Evolutionary conservation across 1,284 basidiomycete species (phyloP), one percentile per base, ranked within the genome.

Genomic region (Ustilago tritici): DNA sequence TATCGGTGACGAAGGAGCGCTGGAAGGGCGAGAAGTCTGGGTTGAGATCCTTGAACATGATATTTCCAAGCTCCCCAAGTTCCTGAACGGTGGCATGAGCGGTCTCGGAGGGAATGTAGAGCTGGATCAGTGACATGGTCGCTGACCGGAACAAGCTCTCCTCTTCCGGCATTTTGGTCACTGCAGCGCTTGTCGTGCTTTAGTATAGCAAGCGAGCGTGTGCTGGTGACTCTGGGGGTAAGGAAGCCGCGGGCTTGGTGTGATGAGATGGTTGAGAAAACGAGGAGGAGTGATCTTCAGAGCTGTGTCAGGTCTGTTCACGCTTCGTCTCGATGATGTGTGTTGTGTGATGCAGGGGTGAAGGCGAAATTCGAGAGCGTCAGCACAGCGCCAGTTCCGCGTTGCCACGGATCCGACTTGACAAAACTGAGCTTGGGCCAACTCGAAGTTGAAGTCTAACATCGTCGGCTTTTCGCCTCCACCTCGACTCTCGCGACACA

Each of bases 11-110:
- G 86, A 96, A 99, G 7, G 96, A 95, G 76, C 97, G 94, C 90
- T 99, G 97, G 89, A 99, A 99, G 28, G 96, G 93, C 86, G 96
- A 98, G 78, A 98, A 91, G 70, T 91, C 91, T 17, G 95, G 94
- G 87, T 99, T 98, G 83, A 98, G 89, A 88, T 99, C 96, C 89
- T 96, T 98, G 89, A 99, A 98, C 87, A 99, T 95, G 38, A 99
- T 93, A 87, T 96, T 91, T 63, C 95, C 95, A 58, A 98, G 91
- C 87, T 98, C 94, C 78, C 94, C 96, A 19, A 99, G 91, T 87
- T 97, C 95, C 73, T 93, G 92, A 70, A 98, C 93, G 57, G 96
- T 94, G 84, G 97, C 94, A 87, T 99, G 97, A 31, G 95, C 95
- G 64, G 97, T 94, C 89, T 99, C 97, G 56, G 93, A 93, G 56